Conservation (phyloP, 202 grass and related monocot species). For the Panicum virgatum region DNA sequence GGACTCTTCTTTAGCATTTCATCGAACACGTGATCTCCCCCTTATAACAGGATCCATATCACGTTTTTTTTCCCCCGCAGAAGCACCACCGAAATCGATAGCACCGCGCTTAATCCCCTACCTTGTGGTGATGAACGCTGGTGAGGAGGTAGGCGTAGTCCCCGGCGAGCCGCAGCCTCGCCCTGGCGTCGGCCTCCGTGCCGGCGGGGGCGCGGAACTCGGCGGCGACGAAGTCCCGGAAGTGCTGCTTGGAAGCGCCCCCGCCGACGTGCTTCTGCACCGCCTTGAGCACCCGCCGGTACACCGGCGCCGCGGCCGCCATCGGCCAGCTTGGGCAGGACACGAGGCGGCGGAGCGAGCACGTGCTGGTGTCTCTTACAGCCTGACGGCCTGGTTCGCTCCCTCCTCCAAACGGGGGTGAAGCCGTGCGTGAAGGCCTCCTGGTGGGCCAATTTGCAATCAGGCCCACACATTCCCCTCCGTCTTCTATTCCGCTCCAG, state of each 20-base stretch:
- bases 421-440: no score
- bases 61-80: neutral
- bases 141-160: constrained; percentile 73
- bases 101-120: neutral
- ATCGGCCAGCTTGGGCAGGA: neutral
- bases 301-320: constrained; percentile 44
- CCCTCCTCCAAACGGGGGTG: no score
- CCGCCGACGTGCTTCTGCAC: constrained; percentile 69
- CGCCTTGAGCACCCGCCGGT: constrained; percentile 69
- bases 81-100: neutral
- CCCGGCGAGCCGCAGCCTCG: constrained; percentile 61
- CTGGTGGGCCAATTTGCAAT: neutral
- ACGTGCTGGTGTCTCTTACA: no score
- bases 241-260: constrained; percentile 54
- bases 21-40: constrained; percentile 14
- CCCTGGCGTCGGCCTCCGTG: constrained; percentile 37
- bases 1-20: neutral
- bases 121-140: constrained; percentile 82
- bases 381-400: no score
- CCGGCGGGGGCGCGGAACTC: constrained; percentile 53
- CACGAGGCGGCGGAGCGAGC: no score
- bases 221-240: constrained; percentile 62
- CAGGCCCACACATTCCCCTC: neutral
- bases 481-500: neutral
- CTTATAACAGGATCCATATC: neutral